These are phyloP conservation scores for Mrakia gelida DNA, from an alignment of 768 basidiomycete genomes.

Conservation along the genomic window DNA sequence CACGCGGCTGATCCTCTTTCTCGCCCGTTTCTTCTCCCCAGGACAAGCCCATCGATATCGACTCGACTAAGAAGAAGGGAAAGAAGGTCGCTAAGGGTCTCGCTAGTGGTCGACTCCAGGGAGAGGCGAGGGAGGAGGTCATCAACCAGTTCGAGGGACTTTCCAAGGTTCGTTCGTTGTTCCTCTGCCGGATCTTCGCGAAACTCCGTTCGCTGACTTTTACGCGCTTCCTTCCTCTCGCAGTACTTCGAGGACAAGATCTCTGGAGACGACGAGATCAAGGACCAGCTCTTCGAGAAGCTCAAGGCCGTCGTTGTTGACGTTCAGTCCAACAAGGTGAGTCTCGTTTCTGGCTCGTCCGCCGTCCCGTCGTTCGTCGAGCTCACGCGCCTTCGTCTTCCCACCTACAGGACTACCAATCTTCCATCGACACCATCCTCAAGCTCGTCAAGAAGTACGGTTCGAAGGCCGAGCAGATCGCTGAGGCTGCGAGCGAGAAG, in stretches of 20 bases:
- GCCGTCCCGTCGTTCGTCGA: too few species aligned
- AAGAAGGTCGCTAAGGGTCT: slow-evolving; percentile 42
- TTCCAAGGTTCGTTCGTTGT: slow-evolving; percentile 16
- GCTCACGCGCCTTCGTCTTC: too few species aligned
- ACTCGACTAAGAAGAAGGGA: slow-evolving; percentile 41
- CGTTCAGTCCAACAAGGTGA: slow-evolving; percentile 20
- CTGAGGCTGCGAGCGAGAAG: slow-evolving; percentile 37
- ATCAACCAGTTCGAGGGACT: slow-evolving; percentile 38
- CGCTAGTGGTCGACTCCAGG: slow-evolving; percentile 43
- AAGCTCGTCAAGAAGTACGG: slow-evolving; percentile 47
- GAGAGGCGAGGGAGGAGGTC: slow-evolving; percentile 41
- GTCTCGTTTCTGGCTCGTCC: too few species aligned
- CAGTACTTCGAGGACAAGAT: slow-evolving; percentile 47
- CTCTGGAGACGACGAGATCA: slow-evolving; percentile 44
- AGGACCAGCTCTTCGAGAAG: slow-evolving; percentile 44
- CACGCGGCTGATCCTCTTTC: slow-evolving; percentile 14
- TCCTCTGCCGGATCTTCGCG: too few species aligned
- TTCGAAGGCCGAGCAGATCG: slow-evolving; percentile 42
- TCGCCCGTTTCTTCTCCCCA: background rate
- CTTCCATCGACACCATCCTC: slow-evolving; percentile 45
- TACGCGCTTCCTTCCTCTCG: too few species aligned
- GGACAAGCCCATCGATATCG: slow-evolving; percentile 44
- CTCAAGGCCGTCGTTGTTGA: slow-evolving; percentile 38
- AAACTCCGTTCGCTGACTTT: too few species aligned
- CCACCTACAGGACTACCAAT: slow-evolving; percentile 37